phyloP scores from a whole-genome alignment of 2,329 filamentous ascomycete genomes.

The Kalmusia sp. region DNA sequence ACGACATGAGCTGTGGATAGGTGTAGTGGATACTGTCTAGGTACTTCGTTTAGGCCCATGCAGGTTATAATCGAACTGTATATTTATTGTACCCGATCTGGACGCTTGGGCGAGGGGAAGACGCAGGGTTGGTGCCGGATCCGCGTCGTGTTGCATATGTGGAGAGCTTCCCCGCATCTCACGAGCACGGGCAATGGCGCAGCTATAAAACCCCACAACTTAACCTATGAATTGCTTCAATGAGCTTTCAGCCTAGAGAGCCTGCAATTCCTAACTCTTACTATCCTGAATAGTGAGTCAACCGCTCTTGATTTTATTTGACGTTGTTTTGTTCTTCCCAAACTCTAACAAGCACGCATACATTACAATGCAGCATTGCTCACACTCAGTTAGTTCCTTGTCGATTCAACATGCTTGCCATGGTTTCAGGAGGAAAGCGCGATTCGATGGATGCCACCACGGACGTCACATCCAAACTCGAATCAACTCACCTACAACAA shows the following conservation, averaged over 20 bases:
- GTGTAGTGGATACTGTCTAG: background rate
- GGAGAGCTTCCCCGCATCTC: slow-evolving; percentile 37
- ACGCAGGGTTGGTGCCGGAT: slow-evolving; percentile 26
- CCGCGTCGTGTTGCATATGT: slow-evolving; percentile 26
- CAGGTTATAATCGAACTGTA: slow-evolving; percentile 9
- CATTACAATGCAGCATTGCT: background rate
- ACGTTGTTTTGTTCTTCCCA: background rate
- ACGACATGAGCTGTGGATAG: background rate
- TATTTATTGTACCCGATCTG: slow-evolving; percentile 11
- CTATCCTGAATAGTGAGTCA: too few relatives aligned
- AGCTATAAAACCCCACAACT: slow-evolving; percentile 35
- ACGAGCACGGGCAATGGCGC: slow-evolving; percentile 3
- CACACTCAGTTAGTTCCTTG: background rate
- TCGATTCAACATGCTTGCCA: slow-evolving; percentile 1
- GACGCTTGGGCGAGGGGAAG: slow-evolving; percentile 11
- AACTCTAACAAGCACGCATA: background rate
- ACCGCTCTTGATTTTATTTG: too few relatives aligned
- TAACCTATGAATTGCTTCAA: background rate
- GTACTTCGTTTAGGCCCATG: background rate
- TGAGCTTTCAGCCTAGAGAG: too few relatives aligned
- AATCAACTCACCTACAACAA: slow-evolving; percentile 18
- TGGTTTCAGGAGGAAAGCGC: slow-evolving; percentile 25
- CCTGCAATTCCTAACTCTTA: too few relatives aligned
- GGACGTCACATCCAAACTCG: slow-evolving; percentile 21
- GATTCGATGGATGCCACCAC: slow-evolving; percentile 42